A percentile compares a stretch with the other conserved stretches of the same genome.
Conservation (phyloP, 306 rosid genomes). For the Aeschynomene evenia region DNA sequence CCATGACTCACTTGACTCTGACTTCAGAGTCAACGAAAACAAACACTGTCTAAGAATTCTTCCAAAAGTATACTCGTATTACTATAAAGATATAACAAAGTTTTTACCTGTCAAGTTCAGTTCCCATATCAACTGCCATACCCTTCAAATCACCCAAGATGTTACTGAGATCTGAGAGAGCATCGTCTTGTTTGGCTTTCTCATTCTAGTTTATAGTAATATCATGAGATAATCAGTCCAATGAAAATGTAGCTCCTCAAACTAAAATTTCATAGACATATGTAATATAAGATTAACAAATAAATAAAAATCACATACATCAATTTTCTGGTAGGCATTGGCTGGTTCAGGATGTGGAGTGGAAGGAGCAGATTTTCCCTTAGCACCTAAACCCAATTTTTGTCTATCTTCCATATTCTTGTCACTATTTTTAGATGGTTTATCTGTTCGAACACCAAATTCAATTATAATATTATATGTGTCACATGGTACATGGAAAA, state of each 20-base stretch:
- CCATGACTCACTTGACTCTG: no score
- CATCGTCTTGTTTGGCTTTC: conserved; percentile 88
- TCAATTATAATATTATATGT: not conserved
- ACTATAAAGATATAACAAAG: not conserved
- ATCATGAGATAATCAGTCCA: not conserved
- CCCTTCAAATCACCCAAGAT: conserved; percentile 94
- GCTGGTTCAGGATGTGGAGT: conserved; percentile 61
- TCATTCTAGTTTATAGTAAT: conserved; percentile 47
- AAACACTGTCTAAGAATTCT: no score
- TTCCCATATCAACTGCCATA: conserved; percentile 86
- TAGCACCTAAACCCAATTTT: conserved; percentile 70
- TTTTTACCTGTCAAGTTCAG: conserved; percentile 72
- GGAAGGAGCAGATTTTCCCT: conserved; percentile 51
- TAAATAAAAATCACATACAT: conserved; percentile 40
- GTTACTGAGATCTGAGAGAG: conserved; percentile 71
- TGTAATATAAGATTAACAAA: not conserved
- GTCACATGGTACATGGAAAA: not conserved
- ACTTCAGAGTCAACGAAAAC: no score
- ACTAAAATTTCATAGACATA: not conserved
- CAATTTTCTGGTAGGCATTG: conserved; percentile 61
- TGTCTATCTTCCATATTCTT: conserved; percentile 48
- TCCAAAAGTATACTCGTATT: not conserved
- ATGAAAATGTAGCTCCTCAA: not conserved
- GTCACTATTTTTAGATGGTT: conserved; percentile 39
- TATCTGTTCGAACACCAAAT: conserved; percentile 42